These are phyloP conservation scores for Pichia sp. DNA, from an alignment of 1,139 yeast species.

Conservation along the genomic window DNA sequence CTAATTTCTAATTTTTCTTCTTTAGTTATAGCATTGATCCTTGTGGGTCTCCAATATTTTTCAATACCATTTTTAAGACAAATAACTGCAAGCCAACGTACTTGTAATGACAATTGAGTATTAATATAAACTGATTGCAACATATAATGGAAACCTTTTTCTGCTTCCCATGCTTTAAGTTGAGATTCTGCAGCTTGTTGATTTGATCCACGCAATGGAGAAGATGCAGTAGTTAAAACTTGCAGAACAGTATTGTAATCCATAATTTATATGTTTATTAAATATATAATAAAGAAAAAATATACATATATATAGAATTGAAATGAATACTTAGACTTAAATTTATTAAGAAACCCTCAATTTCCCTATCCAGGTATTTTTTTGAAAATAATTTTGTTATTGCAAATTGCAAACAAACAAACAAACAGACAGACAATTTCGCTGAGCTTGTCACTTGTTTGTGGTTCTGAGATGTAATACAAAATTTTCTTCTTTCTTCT, in stretches of 20 bases:
- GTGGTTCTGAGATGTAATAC: too few relatives aligned
- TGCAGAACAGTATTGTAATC: constrained; percentile 21
- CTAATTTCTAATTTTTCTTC: constrained; percentile 69
- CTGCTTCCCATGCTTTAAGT: constrained; percentile 60
- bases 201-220: constrained; percentile 20
- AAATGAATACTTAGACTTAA: neutral
- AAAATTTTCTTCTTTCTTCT: too few relatives aligned
- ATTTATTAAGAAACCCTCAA: constrained; percentile 1
- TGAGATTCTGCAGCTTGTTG: constrained; percentile 54
- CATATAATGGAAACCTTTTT: constrained; percentile 40
- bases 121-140: constrained; percentile 51
- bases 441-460: too few relatives aligned
- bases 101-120: constrained; percentile 49
- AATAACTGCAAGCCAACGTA: constrained; percentile 82
- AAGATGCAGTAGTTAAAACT: constrained; percentile 23
- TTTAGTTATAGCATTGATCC: constrained; percentile 46
- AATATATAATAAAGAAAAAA: neutral
- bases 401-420: too few relatives aligned
- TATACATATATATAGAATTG: neutral
- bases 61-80: constrained; percentile 86
- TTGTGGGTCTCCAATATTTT: constrained; percentile 71
- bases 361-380: too few relatives aligned
- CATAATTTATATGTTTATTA: constrained; percentile 12
- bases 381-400: too few relatives aligned
- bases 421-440: too few relatives aligned